phyloP scores from a whole-genome alignment of 768 basidiomycete species.

The Boletus sensibilis region DNA sequence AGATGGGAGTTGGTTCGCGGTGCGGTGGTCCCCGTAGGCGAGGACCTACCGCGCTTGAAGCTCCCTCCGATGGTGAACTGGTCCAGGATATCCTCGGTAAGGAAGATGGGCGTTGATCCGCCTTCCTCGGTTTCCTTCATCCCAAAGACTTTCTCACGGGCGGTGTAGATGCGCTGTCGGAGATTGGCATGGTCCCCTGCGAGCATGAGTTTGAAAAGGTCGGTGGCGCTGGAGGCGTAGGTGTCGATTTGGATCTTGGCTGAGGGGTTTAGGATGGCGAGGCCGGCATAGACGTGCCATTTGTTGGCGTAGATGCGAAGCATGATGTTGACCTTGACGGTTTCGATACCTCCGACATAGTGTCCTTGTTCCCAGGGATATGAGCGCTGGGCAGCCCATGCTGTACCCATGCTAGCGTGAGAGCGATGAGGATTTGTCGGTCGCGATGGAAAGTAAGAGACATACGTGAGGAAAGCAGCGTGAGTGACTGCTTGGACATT shows the following conservation, averaged over 20 bases:
- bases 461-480: constrained; percentile 91
- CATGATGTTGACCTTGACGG: constrained; percentile 93
- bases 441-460: background rate
- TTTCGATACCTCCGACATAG: constrained; percentile 97
- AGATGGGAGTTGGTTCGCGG: constrained; percentile 80
- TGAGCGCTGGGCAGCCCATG: constrained; percentile 72
- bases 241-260: constrained; percentile 89
- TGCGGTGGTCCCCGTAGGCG: constrained; percentile 7
- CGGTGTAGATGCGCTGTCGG: constrained; percentile 68
- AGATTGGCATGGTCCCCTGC: constrained; percentile 52
- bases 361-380: constrained; percentile 97
- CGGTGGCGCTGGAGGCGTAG: constrained; percentile 80
- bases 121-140: constrained; percentile 31
- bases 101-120: constrained; percentile 60
- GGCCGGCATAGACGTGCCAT: constrained; percentile 98
- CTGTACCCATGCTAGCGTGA: constrained; percentile 87
- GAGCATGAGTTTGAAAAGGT: constrained; percentile 96
- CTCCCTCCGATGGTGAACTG: constrained; percentile 76
- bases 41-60: constrained; percentile 12
- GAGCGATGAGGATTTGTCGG: constrained; percentile 3
- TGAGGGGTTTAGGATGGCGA: constrained; percentile 95
- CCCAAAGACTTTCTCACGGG: constrained; percentile 76
- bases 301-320: constrained; percentile 95
- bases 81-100: constrained; percentile 84
- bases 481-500: constrained; percentile 99